phyloP scores from a whole-genome alignment of 129 eudicot genomes.

The Flaveria robusta region DNA sequence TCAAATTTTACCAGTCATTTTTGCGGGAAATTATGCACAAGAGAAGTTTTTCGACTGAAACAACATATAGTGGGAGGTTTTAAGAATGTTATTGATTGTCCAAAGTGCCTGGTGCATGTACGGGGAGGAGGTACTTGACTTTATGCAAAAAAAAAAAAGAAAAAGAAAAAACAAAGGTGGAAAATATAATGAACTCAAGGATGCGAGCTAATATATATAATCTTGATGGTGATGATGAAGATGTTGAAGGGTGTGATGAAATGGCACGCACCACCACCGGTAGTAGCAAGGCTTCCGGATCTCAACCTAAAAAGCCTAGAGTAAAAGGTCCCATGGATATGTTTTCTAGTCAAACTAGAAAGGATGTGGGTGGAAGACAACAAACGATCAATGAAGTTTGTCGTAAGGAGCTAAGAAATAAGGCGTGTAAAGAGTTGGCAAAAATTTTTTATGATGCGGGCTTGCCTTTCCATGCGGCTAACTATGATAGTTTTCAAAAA shows the following conservation, averaged over 20 bases:
- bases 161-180: too few relatives aligned
- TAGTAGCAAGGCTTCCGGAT: neutral
- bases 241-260: neutral
- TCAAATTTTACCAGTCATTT: neutral
- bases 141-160: too few relatives aligned
- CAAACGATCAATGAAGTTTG: too few relatives aligned
- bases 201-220: neutral
- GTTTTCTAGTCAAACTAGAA: too few relatives aligned
- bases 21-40: neutral
- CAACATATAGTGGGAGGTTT: neutral
- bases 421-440: too few relatives aligned
- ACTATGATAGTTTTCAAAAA: too few relatives aligned
- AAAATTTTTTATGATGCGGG: conserved; percentile 10
- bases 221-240: neutral
- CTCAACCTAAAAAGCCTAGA: neutral
- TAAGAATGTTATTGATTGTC: too few relatives aligned
- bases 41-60: neutral
- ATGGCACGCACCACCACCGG: neutral
- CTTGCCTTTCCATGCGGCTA: too few relatives aligned
- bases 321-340: neutral
- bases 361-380: neutral
- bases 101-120: too few relatives aligned
- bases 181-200: too few relatives aligned
- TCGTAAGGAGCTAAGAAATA: too few relatives aligned
- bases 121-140: too few relatives aligned